Conservation (phyloP, 176 grass and related monocot genomes). For the Eremochloa ophiuroides region DNA sequence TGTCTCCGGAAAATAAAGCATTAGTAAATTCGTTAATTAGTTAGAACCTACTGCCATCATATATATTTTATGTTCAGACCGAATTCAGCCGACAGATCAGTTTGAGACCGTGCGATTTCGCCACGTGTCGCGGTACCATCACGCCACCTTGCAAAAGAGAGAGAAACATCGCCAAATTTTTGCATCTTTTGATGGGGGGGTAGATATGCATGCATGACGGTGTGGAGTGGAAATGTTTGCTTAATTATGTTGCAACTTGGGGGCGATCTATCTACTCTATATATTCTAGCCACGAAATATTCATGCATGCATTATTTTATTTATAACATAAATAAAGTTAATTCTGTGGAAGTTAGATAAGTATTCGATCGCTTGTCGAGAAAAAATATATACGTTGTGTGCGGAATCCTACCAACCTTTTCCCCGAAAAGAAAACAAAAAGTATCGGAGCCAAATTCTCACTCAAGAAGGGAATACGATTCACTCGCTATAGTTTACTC, state of each 20-base stretch:
- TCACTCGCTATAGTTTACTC: slow-evolving; percentile 34
- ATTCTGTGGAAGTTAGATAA: slow-evolving; percentile 6
- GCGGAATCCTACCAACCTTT: slow-evolving; percentile 51
- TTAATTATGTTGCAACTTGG: slow-evolving; percentile 17
- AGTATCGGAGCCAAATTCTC: slow-evolving; percentile 15
- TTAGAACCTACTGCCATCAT: neutral
- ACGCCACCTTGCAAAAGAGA: neutral
- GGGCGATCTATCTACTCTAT: too few species aligned
- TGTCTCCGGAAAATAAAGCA: neutral
- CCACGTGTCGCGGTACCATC: neutral
- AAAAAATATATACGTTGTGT: slow-evolving; percentile 13
- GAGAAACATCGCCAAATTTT: neutral
- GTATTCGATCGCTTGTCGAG: slow-evolving; percentile 7
- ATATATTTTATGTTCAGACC: neutral
- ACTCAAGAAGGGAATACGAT: slow-evolving; percentile 40
- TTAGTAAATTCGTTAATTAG: neutral
- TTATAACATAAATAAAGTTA: too few species aligned
- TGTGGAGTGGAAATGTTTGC: neutral
- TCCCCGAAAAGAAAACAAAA: slow-evolving; percentile 29
- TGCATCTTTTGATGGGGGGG: neutral
- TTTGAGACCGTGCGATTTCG: neutral
- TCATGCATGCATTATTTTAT: too few species aligned
- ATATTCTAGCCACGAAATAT: too few species aligned
- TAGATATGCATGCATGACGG: too few species aligned
- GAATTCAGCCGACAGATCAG: neutral